Evolutionary conservation across 768 basidiomycete species (phyloP), one percentile per base, ranked within the genome.

Genomic region (Botryobasidium botryosum): DNA sequence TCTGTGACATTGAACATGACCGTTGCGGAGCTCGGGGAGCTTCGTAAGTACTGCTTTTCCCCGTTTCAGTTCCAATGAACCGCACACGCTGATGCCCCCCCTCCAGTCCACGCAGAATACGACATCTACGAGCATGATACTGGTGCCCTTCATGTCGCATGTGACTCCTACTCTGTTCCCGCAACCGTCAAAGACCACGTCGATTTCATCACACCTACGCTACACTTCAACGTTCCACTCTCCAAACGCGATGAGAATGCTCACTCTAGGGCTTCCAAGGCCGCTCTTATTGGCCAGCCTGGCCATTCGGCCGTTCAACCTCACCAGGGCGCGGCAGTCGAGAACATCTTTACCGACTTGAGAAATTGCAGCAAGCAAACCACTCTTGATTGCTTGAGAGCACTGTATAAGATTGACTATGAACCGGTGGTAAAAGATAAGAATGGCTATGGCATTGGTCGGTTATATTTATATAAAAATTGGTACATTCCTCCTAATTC

Each of bases 361-460:
- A 25, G 28, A 37, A 50, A 47, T 17, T 44, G 43, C 23, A 24
- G 35, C 24, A 24, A 44, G 43, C 29, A 32, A 24, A 44, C 35
- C 20, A 27, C 33, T 35, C 43, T 32, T 8, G 35, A 28, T 17
- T 24, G 42, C 21, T 25, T 24, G 26, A 18, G 32, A 24, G 38
- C 38, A 13, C 45, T 40, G 24, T 32, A 40, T 32, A 6, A 27
- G 21, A 41, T 47, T 25, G 47, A n/a, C 54, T 60, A 61, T 40
- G 46, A 53, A 28, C 62, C 65, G 2, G 25, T 32, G 15, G 2
- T 59, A 17, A 33, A 33, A 8, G 17, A 8, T 8, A 8, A 8
- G 10, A 33, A 33, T 33, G 31, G 31, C 17, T 68, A 71, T 42
- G 78, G 74, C 26, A 64, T n/a, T n/a, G n/a, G n/a, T n/a, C n/a